phyloP scores from a whole-genome alignment of 257 asterid species.

The Fraxinus cuspidata region DNA sequence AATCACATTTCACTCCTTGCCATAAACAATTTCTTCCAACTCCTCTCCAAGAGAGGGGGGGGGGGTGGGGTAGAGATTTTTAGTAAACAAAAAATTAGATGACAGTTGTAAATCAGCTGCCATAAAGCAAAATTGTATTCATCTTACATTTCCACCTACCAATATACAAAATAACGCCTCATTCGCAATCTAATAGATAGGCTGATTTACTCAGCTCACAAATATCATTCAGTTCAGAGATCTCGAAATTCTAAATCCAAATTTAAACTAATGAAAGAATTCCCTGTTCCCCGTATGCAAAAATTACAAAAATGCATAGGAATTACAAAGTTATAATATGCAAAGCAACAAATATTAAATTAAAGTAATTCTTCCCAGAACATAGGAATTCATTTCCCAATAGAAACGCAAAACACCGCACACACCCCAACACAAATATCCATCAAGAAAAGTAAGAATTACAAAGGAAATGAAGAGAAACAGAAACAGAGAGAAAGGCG shows the following conservation, averaged over 20 bases:
- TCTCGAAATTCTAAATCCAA: slow-evolving; percentile 30
- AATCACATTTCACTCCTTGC: not conserved
- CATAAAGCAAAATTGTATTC: slow-evolving; percentile 6
- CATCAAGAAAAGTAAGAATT: not conserved
- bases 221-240: slow-evolving; percentile 13
- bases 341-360: slow-evolving; percentile 24
- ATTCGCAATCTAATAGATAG: not conserved
- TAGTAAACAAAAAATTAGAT: slow-evolving; percentile 11
- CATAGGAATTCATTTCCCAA: slow-evolving; percentile 28
- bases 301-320: slow-evolving; percentile 16
- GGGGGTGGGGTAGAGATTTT: not conserved
- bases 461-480: slow-evolving; percentile 12
- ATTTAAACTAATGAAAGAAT: slow-evolving; percentile 10
- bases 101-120: slow-evolving; percentile 16
- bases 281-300: not conserved
- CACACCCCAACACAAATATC: not conserved
- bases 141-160: slow-evolving; percentile 9
- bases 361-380: slow-evolving; percentile 29
- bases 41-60: not conserved
- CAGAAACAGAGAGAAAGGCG: slow-evolving; percentile 20
- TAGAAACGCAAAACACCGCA: slow-evolving; percentile 1
- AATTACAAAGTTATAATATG: slow-evolving; percentile 28
- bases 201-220: slow-evolving; percentile 18
- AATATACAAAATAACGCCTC: slow-evolving; percentile 4
- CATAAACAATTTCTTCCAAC: not conserved